Evolutionary conservation across 2,329 filamentous ascomycete genomes (phyloP), one percentile per base, ranked within the genome.

Genomic region (Aspergillus sp.): DNA sequence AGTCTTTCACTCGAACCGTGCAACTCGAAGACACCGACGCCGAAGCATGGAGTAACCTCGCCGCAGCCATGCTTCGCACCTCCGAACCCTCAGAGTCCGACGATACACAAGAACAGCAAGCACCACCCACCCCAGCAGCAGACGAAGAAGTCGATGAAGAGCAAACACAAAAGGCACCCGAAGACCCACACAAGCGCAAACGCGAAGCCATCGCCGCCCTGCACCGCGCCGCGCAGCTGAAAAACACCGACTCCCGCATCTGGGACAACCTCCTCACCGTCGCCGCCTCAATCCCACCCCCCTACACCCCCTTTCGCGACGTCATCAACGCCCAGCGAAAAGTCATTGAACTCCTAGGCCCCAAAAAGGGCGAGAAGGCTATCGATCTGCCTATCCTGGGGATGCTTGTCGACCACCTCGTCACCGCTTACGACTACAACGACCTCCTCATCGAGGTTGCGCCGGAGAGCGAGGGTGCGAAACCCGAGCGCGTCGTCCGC

Each of bases 211-310:
- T 99, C 0, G 82, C 86, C 6, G 94, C 95, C 0, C 92, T 96
- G 77, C 95, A 96, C 74, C 90, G 91, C 65, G 95, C 93, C 9
- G 92, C 93, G 0, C 85, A 86, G 4, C 85, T 97, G 25, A 92
- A 96, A 54, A 86, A 92, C 76, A 89, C 93, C 69, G 94, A 94
- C 79, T 91, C 90, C 85, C 89, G 92, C 68, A 97, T 99, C 75
- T 98, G 94, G 94, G 92, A 96, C 74, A 99, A 99, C 71, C 90
- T 98, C 17, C 86, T 99, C 60, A 95, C 93, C 0, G 89, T 98
- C 23, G 90, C 91, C 0, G 87, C 91, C 0, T 91, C 92, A 1
- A 85, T 95, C 30, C 84, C 83, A 0, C 93, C 94, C 0, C 89
- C 91, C 1, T 62, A 68, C 31, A 81, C 78, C 0, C 87, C 90